Conservation (phyloP, 2,329 filamentous ascomycete genomes). For the Colletotrichum orbiculare region DNA sequence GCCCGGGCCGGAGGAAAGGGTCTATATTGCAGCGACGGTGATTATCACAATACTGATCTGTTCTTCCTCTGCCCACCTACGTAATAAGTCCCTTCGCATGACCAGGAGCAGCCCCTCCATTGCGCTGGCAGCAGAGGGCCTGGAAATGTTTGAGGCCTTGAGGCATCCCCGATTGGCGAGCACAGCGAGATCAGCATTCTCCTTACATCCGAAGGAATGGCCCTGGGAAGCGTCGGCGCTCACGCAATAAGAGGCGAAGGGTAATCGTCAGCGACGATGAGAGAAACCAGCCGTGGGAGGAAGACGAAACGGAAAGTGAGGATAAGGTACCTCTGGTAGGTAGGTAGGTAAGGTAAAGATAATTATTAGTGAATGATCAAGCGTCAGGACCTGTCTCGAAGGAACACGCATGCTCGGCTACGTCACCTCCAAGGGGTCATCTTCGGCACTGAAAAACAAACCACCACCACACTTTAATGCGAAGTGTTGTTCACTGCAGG, state of each 20-base stretch:
- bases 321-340: neutral
- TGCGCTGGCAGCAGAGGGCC: no score
- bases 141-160: no score
- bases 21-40: no score
- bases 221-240: slow-evolving; percentile 36
- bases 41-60: no score
- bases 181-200: no score
- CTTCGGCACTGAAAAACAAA: slow-evolving; percentile 35
- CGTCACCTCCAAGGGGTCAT: slow-evolving; percentile 35
- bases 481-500: neutral
- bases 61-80: no score
- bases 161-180: no score
- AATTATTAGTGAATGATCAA: slow-evolving; percentile 15
- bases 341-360: neutral
- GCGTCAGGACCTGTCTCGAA: slow-evolving; percentile 34
- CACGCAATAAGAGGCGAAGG: slow-evolving; percentile 36
- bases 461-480: slow-evolving; percentile 33
- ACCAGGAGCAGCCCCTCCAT: no score
- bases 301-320: neutral
- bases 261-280: slow-evolving; percentile 35
- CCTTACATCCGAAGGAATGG: slow-evolving; percentile 13
- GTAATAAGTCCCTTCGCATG: no score
- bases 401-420: slow-evolving; percentile 35
- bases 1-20: no score
- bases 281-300: slow-evolving; percentile 7